Evolutionary conservation across 257 asterid genomes (phyloP).

Genomic region (Solanum chmielewskii): DNA sequence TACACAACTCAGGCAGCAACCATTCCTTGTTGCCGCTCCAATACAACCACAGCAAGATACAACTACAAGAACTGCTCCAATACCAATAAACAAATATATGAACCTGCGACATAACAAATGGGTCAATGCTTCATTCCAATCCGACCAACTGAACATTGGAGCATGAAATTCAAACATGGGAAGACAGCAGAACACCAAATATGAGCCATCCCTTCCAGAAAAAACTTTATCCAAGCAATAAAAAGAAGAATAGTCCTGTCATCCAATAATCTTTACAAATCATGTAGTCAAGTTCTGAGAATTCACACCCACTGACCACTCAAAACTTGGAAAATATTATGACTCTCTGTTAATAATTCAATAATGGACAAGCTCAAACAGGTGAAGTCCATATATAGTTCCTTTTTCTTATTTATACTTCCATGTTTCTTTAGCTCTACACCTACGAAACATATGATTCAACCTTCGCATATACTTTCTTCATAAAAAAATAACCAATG

Average conservation of each 20-base stretch:
- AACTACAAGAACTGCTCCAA: slow-evolving; percentile 59
- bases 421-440: not conserved
- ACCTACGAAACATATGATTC: not conserved
- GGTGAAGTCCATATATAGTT: not conserved
- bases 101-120: slow-evolving; percentile 50
- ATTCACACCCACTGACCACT: not conserved
- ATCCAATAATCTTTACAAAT: not conserved
- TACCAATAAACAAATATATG: slow-evolving; percentile 71
- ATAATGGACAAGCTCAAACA: not conserved
- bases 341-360: not conserved
- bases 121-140: not conserved
- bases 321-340: not conserved
- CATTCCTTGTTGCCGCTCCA: slow-evolving; percentile 55
- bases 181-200: not conserved
- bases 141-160: not conserved
- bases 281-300: not conserved
- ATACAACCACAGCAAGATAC: slow-evolving; percentile 90
- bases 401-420: not conserved
- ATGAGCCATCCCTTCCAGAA: not conserved
- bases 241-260: not conserved
- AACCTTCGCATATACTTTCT: not conserved
- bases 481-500: not conserved
- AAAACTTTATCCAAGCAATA: not conserved
- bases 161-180: not conserved
- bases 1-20: slow-evolving; percentile 95